These are phyloP conservation scores for Silene coronaria DNA, from an alignment of 179 eudicot species.

Conservation along the genomic window DNA sequence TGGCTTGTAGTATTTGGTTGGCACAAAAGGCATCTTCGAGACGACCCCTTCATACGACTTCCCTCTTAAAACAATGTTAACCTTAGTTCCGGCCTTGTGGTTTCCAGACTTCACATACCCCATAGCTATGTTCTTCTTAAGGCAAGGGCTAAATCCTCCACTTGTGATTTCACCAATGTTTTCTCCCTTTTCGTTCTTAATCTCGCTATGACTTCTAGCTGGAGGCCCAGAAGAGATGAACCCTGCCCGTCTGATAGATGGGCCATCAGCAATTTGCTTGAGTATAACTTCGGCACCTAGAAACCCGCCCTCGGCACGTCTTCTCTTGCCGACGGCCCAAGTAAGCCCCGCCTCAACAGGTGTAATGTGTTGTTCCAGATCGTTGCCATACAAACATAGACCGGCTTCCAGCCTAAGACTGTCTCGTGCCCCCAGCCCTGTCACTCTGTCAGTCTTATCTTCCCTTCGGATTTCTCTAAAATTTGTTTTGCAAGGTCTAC, in stretches of 20 bases:
- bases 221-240: conserved; percentile 86
- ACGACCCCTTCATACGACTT: conserved; percentile 69
- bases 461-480: conserved; percentile 89
- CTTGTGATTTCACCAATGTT: conserved; percentile 88
- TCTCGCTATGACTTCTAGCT: conserved; percentile 92
- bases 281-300: conserved; percentile 90
- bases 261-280: conserved; percentile 80
- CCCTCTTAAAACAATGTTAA: conserved; percentile 65
- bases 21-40: conserved; percentile 96
- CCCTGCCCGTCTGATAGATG: conserved; percentile 68
- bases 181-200: conserved; percentile 68
- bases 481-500: conserved; percentile 83
- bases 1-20: conserved; percentile 87
- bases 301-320: conserved; percentile 88
- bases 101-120: conserved; percentile 85
- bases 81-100: conserved; percentile 83
- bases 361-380: conserved; percentile 85
- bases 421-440: conserved; percentile 95
- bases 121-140: conserved; percentile 96
- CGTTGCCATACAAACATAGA: conserved; percentile 83
- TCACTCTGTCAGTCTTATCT: conserved; percentile 80
- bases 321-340: conserved; percentile 97
- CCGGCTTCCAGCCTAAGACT: conserved; percentile 96
- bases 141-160: conserved; percentile 96
- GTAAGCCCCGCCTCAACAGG: conserved; percentile 96